Base-by-base conservation (phyloP, 139 green algal species). In the Trebouxia sp. region DNA sequence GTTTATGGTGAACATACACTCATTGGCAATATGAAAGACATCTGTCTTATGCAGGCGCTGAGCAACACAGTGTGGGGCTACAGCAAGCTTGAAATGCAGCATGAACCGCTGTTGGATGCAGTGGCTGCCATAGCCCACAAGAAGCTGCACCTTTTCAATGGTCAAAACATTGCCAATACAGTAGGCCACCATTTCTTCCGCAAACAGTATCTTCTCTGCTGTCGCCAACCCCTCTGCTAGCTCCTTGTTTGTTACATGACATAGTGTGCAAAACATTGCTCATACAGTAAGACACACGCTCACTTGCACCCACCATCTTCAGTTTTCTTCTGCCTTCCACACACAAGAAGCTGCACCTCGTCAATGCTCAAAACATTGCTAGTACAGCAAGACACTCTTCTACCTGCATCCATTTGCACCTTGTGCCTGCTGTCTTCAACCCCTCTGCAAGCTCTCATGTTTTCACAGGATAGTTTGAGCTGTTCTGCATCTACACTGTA, bases 31-130 rank as follows among this genome's bases (percentile, higher is more conserved):
- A n/a, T n/a, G n/a, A n/a, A n/a, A n/a, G n/a, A n/a, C n/a, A n/a
- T n/a, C n/a, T n/a, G n/a, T n/a, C n/a, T n/a, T n/a, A n/a, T n/a
- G n/a, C 90, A 94, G 85, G 84, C 84, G 7, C 80, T 94, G 39
- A 83, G 76, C 72, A 94, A 94, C 82, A 90, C 87, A 7, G 38
- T 90, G 35, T 94, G 90, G 90, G 89, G 82, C 11, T 84, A 91
- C 41, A 82, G 66, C 56, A 92, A 89, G 76, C 81, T 94, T 66
- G 84, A 70, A n/a, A 65, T 87, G 47, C 6, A 66, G 39, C 47
- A 88, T 47, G 37, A 47, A 1, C 51, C 38, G 42, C 58, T 90
- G 42, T 43, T 89, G 62, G 75, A 58, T 37, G 85, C 85, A 14
- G 35, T 89, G 22, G 80, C 50, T 0, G 51, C 24, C 20, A 62